Base-by-base conservation (phyloP, 495 filamentous ascomycete species). In the Hypomontagnella submonticulosa region DNA sequence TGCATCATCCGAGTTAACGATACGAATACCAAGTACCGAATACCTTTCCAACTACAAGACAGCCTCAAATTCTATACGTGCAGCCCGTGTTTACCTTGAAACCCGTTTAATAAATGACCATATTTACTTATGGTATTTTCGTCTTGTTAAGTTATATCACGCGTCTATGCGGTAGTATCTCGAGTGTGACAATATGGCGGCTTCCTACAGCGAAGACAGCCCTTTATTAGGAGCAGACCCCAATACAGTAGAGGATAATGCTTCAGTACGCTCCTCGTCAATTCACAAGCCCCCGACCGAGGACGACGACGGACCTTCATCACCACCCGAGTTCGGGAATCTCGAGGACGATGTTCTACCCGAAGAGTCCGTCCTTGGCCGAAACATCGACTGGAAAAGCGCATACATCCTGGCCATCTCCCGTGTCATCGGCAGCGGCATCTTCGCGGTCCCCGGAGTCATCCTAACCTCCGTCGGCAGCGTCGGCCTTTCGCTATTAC, bases 391-490 rank as follows among this genome's bases (percentile, higher is more conserved):
- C 63, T 90, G 89, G 89, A 78, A 79, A 46, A 88, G 84, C 65
- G 87, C 89, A 0, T 91, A 89, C 71, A 89, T 93, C 41, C 77
- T 92, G n/a, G 86, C 89, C 42, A 86, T 92, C 40, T 91, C 88
- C 0, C 85, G 89, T 0, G 88, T 93, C 1, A 88, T 93, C 53
- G 90, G 90, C 0, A 86, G 83, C 66, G 90, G 89, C 30, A 90
- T 93, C 60, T 93, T 92, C 70, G 88, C 89, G 2, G 90, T 88
- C 0, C 89, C 89, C 0, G 88, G 89, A 9, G 80, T 84, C 9
- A 90, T 93, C 55, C 76, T 87, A n/a, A 79, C 82, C 20, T 86
- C 86, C 0, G 82, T 85, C 9, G 89, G 90, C 0, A 92, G 89
- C 62, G 77, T 90, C 4, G 90, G 89, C 1, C 73, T 90, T 13